Conservation (phyloP, 2,329 filamentous ascomycete species). For the Exophiala lecanii-corni region DNA sequence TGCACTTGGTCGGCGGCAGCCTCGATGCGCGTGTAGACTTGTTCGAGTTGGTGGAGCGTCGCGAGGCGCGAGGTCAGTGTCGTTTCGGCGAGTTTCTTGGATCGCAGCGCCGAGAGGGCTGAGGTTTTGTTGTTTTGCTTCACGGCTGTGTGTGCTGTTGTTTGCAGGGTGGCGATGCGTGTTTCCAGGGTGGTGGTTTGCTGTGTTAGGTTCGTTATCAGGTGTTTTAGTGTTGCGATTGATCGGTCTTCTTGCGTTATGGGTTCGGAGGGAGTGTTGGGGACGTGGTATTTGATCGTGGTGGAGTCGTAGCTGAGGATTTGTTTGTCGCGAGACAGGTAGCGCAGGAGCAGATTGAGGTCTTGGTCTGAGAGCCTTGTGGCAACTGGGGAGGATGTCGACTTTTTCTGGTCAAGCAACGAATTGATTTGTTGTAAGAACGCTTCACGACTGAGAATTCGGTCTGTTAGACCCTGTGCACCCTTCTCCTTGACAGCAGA, state of each 20-base stretch:
- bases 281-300: constrained; percentile 68
- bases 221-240: constrained; percentile 72
- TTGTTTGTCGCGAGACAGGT: constrained; percentile 63
- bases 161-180: constrained; percentile 47
- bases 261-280: constrained; percentile 36
- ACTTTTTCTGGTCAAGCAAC: constrained; percentile 47
- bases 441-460: constrained; percentile 44
- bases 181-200: constrained; percentile 62
- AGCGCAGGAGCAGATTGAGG: constrained; percentile 64
- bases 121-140: constrained; percentile 66
- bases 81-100: constrained; percentile 75
- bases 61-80: constrained; percentile 67
- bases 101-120: constrained; percentile 73
- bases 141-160: constrained; percentile 65
- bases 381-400: no score
- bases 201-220: constrained; percentile 62
- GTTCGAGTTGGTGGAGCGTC: constrained; percentile 75
- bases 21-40: constrained; percentile 76
- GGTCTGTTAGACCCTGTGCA: constrained; percentile 31
- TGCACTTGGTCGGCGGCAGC: constrained; percentile 81
- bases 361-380: constrained; percentile 42
- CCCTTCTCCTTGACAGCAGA: constrained; percentile 1
- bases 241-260: constrained; percentile 76
- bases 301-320: constrained; percentile 45
- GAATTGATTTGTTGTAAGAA: constrained; percentile 58